These are phyloP conservation scores for Brassica incana DNA, from an alignment of 345 rosid genomes.

Conservation along the genomic window DNA sequence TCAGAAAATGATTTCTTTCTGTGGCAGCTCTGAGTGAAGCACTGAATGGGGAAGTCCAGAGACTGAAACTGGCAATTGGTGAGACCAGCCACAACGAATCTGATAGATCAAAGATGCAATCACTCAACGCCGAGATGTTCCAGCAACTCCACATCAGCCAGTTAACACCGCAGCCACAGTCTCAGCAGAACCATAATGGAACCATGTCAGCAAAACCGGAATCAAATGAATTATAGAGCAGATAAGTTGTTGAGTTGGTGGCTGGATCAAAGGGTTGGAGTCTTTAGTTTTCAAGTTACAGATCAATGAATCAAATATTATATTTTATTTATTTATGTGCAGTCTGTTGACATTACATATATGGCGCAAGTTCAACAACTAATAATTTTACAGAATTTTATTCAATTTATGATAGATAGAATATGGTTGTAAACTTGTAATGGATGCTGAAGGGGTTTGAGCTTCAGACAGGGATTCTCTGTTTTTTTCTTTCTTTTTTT, in stretches of 20 bases:
- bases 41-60: conserved; percentile 48
- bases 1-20: neutral
- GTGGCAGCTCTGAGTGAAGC: conserved; percentile 61
- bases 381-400: neutral
- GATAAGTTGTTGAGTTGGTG: conserved; percentile 22
- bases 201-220: conserved; percentile 52
- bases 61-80: conserved; percentile 43
- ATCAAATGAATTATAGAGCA: conserved; percentile 48
- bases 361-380: conserved; percentile 19
- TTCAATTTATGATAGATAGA: conserved; percentile 24
- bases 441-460: conserved; percentile 9
- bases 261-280: conserved; percentile 15
- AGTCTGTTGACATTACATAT: conserved; percentile 29
- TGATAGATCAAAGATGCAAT: conserved; percentile 40
- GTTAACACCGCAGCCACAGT: conserved; percentile 26
- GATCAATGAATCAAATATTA: conserved; percentile 2
- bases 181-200: conserved; percentile 49
- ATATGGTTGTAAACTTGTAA: conserved; percentile 13
- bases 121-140: conserved; percentile 39
- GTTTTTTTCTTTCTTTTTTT: conserved; percentile 16
- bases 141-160: conserved; percentile 42
- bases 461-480: conserved; percentile 22
- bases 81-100: conserved; percentile 38
- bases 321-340: conserved; percentile 30
- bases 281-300: conserved; percentile 15